These are phyloP conservation scores for Stephania japonica DNA, from an alignment of 164 flowering plant genomes.

Conservation along the genomic window DNA sequence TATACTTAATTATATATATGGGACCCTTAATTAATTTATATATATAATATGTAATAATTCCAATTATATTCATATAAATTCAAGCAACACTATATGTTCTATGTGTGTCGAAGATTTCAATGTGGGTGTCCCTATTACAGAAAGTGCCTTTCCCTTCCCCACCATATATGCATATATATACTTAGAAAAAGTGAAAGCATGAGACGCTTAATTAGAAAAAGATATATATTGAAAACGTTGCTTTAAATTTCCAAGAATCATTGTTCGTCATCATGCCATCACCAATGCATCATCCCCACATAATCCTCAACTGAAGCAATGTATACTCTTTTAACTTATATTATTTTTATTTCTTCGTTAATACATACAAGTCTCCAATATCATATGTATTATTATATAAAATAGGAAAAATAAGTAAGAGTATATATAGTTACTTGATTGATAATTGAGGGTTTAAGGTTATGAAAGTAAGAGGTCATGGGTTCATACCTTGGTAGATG, in stretches of 20 bases:
- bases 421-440: no score
- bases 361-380: background rate
- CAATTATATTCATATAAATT: no score
- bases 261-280: constrained; percentile 36
- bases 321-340: no score
- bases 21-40: background rate
- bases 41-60: no score
- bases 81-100: no score
- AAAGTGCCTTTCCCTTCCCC: background rate
- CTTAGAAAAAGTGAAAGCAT: constrained; percentile 6
- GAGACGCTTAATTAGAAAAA: background rate
- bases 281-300: constrained; percentile 27
- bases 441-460: no score
- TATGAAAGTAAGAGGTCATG: no score
- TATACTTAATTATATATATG: background rate
- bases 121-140: background rate
- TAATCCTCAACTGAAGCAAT: background rate
- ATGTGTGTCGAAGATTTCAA: background rate
- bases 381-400: no score
- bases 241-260: constrained; percentile 8
- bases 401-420: background rate
- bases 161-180: background rate
- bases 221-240: constrained; percentile 8
- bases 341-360: no score
- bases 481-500: no score